A percentile compares a stretch with the other conserved stretches of the same genome.
phyloP scores from a whole-genome alignment of 306 rosid species.

The Vigna radiata region DNA sequence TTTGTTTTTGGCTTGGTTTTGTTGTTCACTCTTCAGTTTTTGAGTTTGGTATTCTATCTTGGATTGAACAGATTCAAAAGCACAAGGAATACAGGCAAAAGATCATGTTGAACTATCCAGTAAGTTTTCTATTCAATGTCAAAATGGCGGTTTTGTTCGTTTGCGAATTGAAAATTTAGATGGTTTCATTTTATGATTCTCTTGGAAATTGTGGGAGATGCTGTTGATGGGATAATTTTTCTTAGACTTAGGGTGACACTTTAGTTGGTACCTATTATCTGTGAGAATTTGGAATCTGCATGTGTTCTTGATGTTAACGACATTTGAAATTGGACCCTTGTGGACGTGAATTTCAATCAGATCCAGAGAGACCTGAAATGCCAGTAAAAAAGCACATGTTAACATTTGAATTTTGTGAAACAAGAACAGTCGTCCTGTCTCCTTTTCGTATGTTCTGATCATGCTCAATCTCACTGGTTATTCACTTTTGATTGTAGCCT shows the following conservation, averaged over 20 bases:
- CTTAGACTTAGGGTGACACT: conserved; percentile 19
- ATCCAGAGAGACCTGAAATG: background rate
- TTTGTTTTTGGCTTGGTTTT: background rate
- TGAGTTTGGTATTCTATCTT: conserved; percentile 32
- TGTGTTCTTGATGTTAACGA: background rate
- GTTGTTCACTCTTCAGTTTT: conserved; percentile 2
- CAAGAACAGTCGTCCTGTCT: conserved; percentile 32
- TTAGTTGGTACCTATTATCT: conserved; percentile 8
- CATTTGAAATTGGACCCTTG: background rate
- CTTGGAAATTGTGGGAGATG: conserved; percentile 33
- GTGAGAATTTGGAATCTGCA: conserved; percentile 28
- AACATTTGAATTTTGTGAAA: conserved; percentile 10
- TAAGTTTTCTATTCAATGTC: conserved; percentile 46
- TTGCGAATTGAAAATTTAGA: background rate
- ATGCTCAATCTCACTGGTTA: conserved; percentile 22
- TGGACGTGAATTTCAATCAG: background rate
- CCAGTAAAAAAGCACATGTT: conserved; percentile 20
- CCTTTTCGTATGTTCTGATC: conserved; percentile 26
- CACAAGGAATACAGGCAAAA: conserved; percentile 81
- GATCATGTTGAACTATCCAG: conserved; percentile 73
- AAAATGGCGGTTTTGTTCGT: conserved; percentile 11
- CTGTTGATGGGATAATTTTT: background rate
- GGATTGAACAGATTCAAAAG: conserved; percentile 69
- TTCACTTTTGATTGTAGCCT: conserved; percentile 64
- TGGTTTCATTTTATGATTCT: conserved; percentile 38